phyloP scores from a whole-genome alignment of 306 rosid species.

The Oemleria cerasiformis region DNA sequence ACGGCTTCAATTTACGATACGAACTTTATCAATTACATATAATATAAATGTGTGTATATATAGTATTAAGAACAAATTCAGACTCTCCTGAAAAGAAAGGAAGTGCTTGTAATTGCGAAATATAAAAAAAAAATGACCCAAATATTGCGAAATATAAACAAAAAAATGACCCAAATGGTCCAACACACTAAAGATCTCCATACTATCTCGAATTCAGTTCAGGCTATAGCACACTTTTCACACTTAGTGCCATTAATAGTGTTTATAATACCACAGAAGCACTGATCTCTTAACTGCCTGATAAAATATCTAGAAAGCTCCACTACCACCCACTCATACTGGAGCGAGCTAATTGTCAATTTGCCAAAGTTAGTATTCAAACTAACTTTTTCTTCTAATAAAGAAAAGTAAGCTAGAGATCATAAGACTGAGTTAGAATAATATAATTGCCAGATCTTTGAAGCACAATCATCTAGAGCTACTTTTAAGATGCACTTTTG shows the following conservation, averaged over 20 bases:
- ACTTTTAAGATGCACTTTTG: conserved; percentile 14
- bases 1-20: background rate
- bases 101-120: background rate
- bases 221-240: background rate
- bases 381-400: conserved; percentile 11
- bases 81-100: conserved; percentile 1
- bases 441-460: conserved; percentile 14
- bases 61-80: background rate
- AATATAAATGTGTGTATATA: background rate
- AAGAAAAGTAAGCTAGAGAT: conserved; percentile 10
- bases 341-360: conserved; percentile 11
- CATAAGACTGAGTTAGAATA: conserved; percentile 3
- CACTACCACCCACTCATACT: background rate
- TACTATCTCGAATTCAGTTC: background rate
- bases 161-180: background rate
- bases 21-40: background rate
- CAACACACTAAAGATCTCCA: background rate
- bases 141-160: background rate
- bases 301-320: conserved; percentile 15
- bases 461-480: background rate
- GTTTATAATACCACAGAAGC: conserved; percentile 13
- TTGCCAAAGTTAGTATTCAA: conserved; percentile 2
- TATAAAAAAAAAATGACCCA: background rate
- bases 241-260: conserved; percentile 4
- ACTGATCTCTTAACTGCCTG: conserved; percentile 1